Percentiles rank a stretch among this genome's conserved stretches.
Evolutionary conservation across 768 basidiomycete species (phyloP).

Genomic region (Leucosporidium creatinivorum): DNA sequence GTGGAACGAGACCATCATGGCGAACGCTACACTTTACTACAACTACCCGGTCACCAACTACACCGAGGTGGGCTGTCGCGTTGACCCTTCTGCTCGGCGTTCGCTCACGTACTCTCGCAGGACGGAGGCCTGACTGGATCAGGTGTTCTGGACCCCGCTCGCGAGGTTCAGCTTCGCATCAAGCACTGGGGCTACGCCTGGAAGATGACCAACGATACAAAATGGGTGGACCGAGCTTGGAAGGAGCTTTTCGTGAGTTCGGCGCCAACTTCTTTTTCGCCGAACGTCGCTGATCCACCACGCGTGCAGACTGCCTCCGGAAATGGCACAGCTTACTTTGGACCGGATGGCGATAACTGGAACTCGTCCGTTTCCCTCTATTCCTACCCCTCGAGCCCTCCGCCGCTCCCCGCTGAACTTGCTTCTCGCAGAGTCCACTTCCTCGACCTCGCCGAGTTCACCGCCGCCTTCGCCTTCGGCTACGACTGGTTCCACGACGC

Average conservation of each 20-base stretch:
- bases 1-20: constrained; percentile 88
- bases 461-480: constrained; percentile 77
- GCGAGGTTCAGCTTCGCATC: constrained; percentile 79
- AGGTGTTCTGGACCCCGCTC: constrained; percentile 84
- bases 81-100: too few species aligned
- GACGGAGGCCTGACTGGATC: constrained; percentile 64
- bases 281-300: background rate
- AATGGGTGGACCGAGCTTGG: constrained; percentile 81
- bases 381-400: too few species aligned
- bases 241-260: constrained; percentile 67
- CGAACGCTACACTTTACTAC: constrained; percentile 70
- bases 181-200: constrained; percentile 82
- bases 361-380: too few species aligned
- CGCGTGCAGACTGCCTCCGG: constrained; percentile 61
- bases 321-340: constrained; percentile 57
- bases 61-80: background rate
- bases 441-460: constrained; percentile 81
- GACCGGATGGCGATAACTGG: constrained; percentile 64
- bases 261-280: background rate
- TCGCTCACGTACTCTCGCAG: constrained; percentile 38
- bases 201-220: constrained; percentile 82
- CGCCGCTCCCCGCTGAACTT: too few species aligned
- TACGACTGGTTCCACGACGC: constrained; percentile 93
- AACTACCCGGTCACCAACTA: constrained; percentile 55
- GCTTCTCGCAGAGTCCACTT: too few species aligned